Evolutionary conservation across 2,329 filamentous ascomycete genomes (phyloP), one percentile per base, ranked within the genome.

Genomic region (Trematosphaeria pertusa): DNA sequence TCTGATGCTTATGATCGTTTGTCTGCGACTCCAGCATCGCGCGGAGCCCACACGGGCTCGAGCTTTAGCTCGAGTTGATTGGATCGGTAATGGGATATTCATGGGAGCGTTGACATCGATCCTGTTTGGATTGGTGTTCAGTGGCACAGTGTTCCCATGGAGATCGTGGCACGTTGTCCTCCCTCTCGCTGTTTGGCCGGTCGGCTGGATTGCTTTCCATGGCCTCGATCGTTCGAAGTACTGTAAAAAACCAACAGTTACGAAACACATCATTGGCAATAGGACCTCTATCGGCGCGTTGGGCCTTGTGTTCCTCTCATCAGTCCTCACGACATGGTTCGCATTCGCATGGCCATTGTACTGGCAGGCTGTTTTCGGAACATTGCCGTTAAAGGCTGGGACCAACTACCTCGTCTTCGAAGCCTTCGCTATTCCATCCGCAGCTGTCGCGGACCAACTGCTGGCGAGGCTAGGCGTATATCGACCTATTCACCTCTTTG

Each of bases 101-200:
- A 68, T 76, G 1, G 67, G 55, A 3, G 70, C 3, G 48, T 15
- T 19, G 2, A 20, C 9, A n/a, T 21, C 73, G 0, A 53, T 78
- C 4, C 62, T 80, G 3, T 60, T 73, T 14, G 73, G 74, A 7
- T 54, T 80, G 0, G 71, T 73, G 3, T 74, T 66, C 46, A 78
- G 71, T 21, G 77, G 76, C 3, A 61, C 69, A 2, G 41, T 60
- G 2, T 62, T 75, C 47, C 50, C 71, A 0, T 81, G 78, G 78
- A 62, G 58, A 0, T 67, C 69, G 11, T 70, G 51, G 43, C 63
- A 62, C 1, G 64, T 76, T 3, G 54, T 81, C 5, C 53, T 70
- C 0, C 77, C 78, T 1, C 56, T 81, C 2, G 48, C 80, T 3
- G 49, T 78, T 1, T 78, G 78, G 1, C 20, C 72, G 1, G 22